Base-by-base conservation (phyloP, 2,329 filamentous ascomycete genomes). In the Fusarium sambucinum region DNA sequence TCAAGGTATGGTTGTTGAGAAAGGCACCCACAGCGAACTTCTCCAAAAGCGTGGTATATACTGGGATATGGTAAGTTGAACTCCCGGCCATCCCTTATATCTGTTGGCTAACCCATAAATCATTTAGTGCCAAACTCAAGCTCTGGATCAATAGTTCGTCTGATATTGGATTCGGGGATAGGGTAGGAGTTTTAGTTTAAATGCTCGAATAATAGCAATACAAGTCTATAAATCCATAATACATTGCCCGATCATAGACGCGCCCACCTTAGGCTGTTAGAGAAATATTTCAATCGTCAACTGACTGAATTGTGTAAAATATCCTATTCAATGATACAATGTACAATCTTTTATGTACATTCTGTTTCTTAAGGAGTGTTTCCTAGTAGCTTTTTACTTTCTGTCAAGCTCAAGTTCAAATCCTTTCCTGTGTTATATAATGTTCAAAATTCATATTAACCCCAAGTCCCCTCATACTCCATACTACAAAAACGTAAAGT, bases 121-220 rank as follows among this genome's bases (percentile, higher is more conserved):
- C 8, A 19, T 29, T 6, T 25, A 69, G 66, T 69, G 64, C 17
- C 59, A 69, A 33, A 70, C 47, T 25, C 65, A 68, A 25, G 61
- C 62, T 10, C 33, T 68, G 37, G 55, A 70, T 53, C 65, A 68
- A 14, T 69, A 41, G 21, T 9, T 38, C 21, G 7, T 38, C 23
- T 38, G 4, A 17, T 19, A 12, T 19, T 17, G 35, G 27, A 8
- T 32, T 25, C 10, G 13, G 35, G 27, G 9, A n/a, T 41, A 52
- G 6, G 8, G n/a, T 14, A 52, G n/a, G 35, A 25, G 48, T 30
- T 21, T 38, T 40, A 6, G 3, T 23, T 19, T 19, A 14, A 14
- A 41, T n/a, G 35, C 12, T 30, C 4, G 17, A 41, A 52, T 23
- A 40, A 17, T 30, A 52, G 14, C 14, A 12, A 21, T 27, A 10